Evolutionary conservation across 192 early-diverging fungal genomes (phyloP), one percentile per base, ranked within the genome.

Genomic region (Dimargaris xerosporica): DNA sequence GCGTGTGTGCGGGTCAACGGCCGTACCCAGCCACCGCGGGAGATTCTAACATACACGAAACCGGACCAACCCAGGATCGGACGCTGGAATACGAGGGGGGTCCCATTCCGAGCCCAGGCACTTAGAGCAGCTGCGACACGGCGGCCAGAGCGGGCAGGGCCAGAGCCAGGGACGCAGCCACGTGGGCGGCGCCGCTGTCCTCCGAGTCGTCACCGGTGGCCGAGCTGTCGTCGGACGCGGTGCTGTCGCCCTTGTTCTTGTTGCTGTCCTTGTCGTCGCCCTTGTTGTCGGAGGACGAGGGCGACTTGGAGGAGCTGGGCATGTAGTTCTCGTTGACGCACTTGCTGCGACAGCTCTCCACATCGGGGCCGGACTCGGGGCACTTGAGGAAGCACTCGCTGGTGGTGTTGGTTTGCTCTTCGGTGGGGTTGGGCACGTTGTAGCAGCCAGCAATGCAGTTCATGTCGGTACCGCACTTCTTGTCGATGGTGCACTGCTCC

Each of bases 271-370:
- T 31, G 39, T 7, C 7, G 58, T 26, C 58, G 43, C 0, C 7
- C 23, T 26, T 19, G 21, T 53, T 25, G 52, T 6, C 21, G 23
- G n/a, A 12, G 25, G 52, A 53, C 34, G 34, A 39, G 34, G 34
- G n/a, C n/a, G n/a, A 39, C 3, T 39, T 7, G 3, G 34, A 39
- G 7, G 34, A 39, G n/a, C 34, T 60, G 58, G 41, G 39, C 58
- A 60, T 41, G 39, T 60, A 60, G 19, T 60, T 44, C n/a, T 41
- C 17, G 58, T 60, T 44, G 43, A 60, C 42, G 39, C 58, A 60
- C 34, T 9, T n/a, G n/a, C 42, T 21, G 21, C 58, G 58, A 41
- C 58, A 60, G 5, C n/a, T 21, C 16, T 30, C 34, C 21, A 60
- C n/a, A 11, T n/a, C 41, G 58, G 5, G 1, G n/a, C 58, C 58